Evolutionary conservation across 177 flowering plant species (phyloP).

Genomic region (Vitis hybrid): DNA sequence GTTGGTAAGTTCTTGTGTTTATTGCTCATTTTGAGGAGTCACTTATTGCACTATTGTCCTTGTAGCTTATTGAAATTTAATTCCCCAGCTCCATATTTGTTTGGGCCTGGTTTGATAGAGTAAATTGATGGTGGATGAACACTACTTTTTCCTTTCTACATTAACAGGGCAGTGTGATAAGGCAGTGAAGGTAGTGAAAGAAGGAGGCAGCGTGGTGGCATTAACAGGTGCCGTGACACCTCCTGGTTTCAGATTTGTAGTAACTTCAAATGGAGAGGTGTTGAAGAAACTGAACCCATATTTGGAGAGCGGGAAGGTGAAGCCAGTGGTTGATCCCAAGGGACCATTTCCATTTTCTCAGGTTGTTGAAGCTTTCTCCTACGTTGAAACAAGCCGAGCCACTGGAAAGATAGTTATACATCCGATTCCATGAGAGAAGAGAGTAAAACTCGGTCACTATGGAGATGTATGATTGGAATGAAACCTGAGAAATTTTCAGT

Average conservation of each 20-base stretch:
- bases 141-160: background rate
- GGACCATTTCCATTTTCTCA: constrained; percentile 79
- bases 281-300: constrained; percentile 80
- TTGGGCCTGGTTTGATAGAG: no score
- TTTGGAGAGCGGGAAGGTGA: constrained; percentile 82
- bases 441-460: no score
- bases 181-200: constrained; percentile 84
- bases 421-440: constrained; percentile 61
- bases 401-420: constrained; percentile 83
- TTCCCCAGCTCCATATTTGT: no score
- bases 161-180: constrained; percentile 77
- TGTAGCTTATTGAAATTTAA: no score
- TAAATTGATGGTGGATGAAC: no score
- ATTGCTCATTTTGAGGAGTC: no score
- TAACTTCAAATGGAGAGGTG: constrained; percentile 76
- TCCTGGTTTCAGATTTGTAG: constrained; percentile 95
- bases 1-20: constrained; percentile 61
- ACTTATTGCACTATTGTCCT: no score
- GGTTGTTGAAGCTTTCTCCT: constrained; percentile 75
- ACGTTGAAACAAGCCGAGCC: constrained; percentile 71
- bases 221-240: constrained; percentile 79
- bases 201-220: constrained; percentile 90
- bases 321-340: constrained; percentile 77
- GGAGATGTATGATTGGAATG: no score
- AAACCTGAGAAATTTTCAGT: no score